Evolutionary conservation across 192 early-diverging fungal genomes (phyloP).

Genomic region (Coemansia sp.): DNA sequence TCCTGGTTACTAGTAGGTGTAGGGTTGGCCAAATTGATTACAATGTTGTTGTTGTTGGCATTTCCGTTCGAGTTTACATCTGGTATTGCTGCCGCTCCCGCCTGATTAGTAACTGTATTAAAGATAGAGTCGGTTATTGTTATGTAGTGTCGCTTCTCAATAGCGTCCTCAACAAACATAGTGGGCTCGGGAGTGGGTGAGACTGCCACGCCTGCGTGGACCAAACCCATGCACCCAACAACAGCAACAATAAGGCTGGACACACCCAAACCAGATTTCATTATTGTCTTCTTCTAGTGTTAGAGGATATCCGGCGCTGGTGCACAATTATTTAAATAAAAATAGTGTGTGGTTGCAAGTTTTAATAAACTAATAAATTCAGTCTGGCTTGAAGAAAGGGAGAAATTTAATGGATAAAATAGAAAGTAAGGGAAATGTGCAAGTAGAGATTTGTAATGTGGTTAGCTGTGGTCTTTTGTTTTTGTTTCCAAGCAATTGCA

Average conservation of each 20-base stretch:
- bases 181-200: constrained; percentile 1
- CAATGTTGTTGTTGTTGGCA: constrained; percentile 17
- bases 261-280: background rate
- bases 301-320: background rate
- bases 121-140: constrained; percentile 1
- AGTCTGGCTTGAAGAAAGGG: background rate
- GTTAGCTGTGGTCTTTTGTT: background rate
- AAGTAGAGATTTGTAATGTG: background rate
- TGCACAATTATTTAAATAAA: background rate
- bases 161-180: background rate
- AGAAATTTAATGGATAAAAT: background rate
- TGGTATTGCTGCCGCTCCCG: background rate
- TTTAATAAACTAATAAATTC: background rate
- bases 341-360: background rate
- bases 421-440: background rate
- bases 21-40: background rate
- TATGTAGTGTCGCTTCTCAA: constrained; percentile 4
- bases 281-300: background rate
- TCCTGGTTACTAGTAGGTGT: background rate
- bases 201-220: background rate
- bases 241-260: background rate
- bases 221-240: background rate
- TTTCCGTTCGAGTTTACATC: constrained; percentile 1
- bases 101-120: background rate
- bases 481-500: background rate